phyloP scores from a whole-genome alignment of 75 land plant species.

The Gnetum montanum region DNA sequence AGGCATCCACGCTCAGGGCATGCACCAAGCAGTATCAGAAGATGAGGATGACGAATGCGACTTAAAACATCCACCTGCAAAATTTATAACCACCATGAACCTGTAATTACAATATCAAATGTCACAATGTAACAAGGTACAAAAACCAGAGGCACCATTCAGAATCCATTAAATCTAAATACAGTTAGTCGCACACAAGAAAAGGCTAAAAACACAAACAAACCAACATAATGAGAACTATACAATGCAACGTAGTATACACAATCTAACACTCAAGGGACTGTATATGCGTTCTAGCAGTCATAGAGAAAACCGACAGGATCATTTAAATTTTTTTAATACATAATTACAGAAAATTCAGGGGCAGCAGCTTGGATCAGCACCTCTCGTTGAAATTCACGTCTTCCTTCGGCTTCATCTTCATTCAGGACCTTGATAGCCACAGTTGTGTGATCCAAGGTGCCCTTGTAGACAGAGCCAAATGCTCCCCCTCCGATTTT shows the following conservation, averaged over 20 bases:
- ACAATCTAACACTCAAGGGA: no score
- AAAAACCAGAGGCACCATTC: no score
- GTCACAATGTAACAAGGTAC: no score
- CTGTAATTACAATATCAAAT: background rate
- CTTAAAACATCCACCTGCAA: constrained; percentile 17
- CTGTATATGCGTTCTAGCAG: background rate
- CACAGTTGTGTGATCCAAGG: constrained; percentile 40
- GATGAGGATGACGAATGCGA: constrained; percentile 14
- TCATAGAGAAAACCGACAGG: background rate
- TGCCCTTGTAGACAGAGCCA: constrained; percentile 58
- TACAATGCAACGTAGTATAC: no score
- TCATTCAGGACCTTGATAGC: constrained; percentile 65
- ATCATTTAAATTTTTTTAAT: background rate
- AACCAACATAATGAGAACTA: no score
- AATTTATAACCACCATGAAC: background rate
- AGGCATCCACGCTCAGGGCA: constrained; percentile 15
- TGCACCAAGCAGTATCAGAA: constrained; percentile 14
- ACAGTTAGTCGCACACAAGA: background rate
- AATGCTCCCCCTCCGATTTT: constrained; percentile 54
- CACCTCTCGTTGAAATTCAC: constrained; percentile 68
- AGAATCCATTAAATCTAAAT: background rate
- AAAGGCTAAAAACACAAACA: no score
- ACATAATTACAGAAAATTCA: background rate
- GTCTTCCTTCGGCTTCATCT: constrained; percentile 44
- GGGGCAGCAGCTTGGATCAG: background rate